phyloP scores from a whole-genome alignment of 2,329 filamentous ascomycete species.

The Decorospora gaudefroyi region DNA sequence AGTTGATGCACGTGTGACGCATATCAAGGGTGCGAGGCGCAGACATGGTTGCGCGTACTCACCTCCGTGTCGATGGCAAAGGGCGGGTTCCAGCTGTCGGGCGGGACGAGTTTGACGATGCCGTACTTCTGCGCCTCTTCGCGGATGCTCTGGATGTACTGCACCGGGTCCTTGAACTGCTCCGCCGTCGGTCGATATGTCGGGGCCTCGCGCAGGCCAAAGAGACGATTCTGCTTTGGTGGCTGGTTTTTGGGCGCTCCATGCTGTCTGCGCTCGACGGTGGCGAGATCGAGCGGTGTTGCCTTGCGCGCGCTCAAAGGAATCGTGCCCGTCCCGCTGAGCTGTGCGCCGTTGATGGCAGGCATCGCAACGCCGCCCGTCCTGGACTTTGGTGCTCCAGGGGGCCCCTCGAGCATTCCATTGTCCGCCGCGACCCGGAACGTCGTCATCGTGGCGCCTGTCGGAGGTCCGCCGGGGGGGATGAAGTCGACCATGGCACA shows the following conservation, averaged over 20 bases:
- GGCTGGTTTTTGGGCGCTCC: conserved; percentile 75
- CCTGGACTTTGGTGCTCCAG: conserved; percentile 36
- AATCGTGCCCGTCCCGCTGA: conserved; percentile 52
- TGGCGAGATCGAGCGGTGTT: conserved; percentile 77
- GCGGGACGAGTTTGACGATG: conserved; percentile 93
- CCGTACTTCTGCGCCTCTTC: conserved; percentile 86
- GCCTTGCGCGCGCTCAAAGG: conserved; percentile 68
- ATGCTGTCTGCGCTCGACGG: conserved; percentile 88
- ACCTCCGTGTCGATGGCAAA: conserved; percentile 98
- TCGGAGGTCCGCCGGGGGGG: conserved; percentile 37
- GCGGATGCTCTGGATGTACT: conserved; percentile 89
- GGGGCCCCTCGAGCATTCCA: conserved; percentile 25
- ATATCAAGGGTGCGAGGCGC: not conserved
- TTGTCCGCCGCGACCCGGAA: conserved; percentile 46
- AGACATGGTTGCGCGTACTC: conserved; percentile 42
- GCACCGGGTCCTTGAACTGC: conserved; percentile 91
- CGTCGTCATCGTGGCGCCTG: conserved; percentile 44
- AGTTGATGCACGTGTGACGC: conserved; percentile 22
- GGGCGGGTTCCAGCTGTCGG: conserved; percentile 88
- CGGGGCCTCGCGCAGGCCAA: conserved; percentile 85
- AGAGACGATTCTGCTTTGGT: conserved; percentile 76
- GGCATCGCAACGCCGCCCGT: conserved; percentile 35
- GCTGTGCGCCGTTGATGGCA: conserved; percentile 40
- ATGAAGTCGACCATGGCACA: conserved; percentile 46
- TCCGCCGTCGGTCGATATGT: conserved; percentile 89